Evolutionary conservation across 202 grass and related monocot genomes (phyloP).

Genomic region (Schoenoplectus triqueter): DNA sequence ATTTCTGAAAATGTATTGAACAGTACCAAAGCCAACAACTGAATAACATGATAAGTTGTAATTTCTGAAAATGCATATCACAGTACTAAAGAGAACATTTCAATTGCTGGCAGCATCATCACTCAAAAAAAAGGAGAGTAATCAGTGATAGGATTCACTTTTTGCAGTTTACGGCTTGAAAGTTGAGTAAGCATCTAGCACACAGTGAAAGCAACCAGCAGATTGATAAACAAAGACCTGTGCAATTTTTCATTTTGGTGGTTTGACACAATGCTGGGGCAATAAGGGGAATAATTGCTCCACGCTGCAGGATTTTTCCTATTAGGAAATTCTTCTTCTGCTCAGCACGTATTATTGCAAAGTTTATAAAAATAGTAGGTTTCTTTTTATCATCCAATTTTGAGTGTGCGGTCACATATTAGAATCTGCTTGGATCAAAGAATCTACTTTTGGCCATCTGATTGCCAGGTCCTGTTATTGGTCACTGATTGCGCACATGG

Average conservation of each 20-base stretch:
- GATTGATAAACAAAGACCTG: neutral
- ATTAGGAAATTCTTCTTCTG: neutral
- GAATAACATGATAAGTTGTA: neutral
- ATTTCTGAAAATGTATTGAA: neutral
- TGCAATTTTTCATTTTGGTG: slow-evolving; percentile 21
- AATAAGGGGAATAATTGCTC: neutral
- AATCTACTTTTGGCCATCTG: slow-evolving; percentile 2
- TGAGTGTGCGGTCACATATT: neutral
- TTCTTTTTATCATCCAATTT: slow-evolving; percentile 6
- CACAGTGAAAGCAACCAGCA: neutral
- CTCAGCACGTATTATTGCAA: neutral
- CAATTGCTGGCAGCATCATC: neutral
- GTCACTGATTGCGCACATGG: neutral
- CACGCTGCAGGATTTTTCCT: neutral
- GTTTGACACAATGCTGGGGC: slow-evolving; percentile 19
- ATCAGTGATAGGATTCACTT: neutral
- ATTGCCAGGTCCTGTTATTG: neutral
- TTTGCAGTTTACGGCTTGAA: neutral
- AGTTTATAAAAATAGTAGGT: neutral
- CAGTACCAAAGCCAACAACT: neutral
- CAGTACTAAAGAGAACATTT: slow-evolving; percentile 6
- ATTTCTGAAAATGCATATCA: neutral
- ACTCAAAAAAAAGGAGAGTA: neutral
- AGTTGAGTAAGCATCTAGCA: neutral
- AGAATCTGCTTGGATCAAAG: neutral